Percentiles rank a stretch among this genome's conserved stretches.
phyloP scores from a whole-genome alignment of 805 yeast genomes.

The Ascoidea asiatica region DNA sequence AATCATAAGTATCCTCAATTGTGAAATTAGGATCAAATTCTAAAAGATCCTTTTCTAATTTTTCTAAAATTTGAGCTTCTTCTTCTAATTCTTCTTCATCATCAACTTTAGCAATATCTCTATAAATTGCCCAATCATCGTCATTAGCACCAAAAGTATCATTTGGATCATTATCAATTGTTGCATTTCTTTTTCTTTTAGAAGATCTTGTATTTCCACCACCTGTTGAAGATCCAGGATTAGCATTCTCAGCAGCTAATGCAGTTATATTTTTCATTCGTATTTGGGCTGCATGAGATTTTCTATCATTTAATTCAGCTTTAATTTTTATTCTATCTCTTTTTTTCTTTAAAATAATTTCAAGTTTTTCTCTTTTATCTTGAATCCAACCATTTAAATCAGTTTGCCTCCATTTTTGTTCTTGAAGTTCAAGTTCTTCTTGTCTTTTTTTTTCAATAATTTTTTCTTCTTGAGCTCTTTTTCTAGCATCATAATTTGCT shows the following conservation, averaged over 20 bases:
- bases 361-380: constrained; percentile 49
- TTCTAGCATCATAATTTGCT: constrained; percentile 82
- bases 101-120: constrained; percentile 63
- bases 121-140: constrained; percentile 88
- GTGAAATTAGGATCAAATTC: constrained; percentile 79
- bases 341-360: constrained; percentile 40
- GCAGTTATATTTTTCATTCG: constrained; percentile 87
- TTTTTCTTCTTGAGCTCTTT: constrained; percentile 70
- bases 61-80: constrained; percentile 44
- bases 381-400: constrained; percentile 75
- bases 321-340: constrained; percentile 59
- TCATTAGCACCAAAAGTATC: constrained; percentile 94
- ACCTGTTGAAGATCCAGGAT: constrained; percentile 2
- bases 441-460: constrained; percentile 44
- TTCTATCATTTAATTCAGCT: constrained; percentile 74
- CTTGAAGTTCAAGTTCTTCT: constrained; percentile 50
- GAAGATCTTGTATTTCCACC: constrained; percentile 17
- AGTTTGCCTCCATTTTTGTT: constrained; percentile 60
- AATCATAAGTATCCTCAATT: constrained; percentile 71
- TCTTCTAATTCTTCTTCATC: constrained; percentile 75
- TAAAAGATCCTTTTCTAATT: constrained; percentile 61
- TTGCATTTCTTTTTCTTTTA: constrained; percentile 41
- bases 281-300: constrained; percentile 82
- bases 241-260: constrained; percentile 59
- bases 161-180: constrained; percentile 81